Evolutionary conservation across 331 rosid species (phyloP), one percentile per base, ranked within the genome.

Genomic region (Phaseolus coccineus): DNA sequence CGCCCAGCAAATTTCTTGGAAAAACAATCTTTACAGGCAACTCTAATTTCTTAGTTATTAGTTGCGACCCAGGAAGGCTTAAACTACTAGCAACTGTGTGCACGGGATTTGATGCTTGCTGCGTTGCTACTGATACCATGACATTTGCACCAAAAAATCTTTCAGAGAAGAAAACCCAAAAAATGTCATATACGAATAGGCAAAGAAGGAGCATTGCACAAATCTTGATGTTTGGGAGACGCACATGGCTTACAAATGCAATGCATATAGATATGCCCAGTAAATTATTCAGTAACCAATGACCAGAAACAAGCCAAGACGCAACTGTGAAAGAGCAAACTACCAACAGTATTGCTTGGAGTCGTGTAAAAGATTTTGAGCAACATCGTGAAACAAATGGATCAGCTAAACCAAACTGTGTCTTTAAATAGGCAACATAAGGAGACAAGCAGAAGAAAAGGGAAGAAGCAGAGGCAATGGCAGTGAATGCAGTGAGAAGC

Each of bases 131-230:
- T 13, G 99, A 91, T 74, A 96, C 99, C 99, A 96, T 96, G 61
- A 96, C 99, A 87, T 96, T 93, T 44, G 90, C 96, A 83, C 99
- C 99, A 51, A 96, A 96, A 90, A 96, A 81, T 87, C 96, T 93
- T 87, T 96, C 96, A 73, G 98, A 96, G 89, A 89, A 96, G 92
- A 96, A 96, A 74, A 96, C 97, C 99, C 98, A 96, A 86, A 93
- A 96, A 66, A 96, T 96, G 86, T 96, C 99, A 69, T 93, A 96
- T 35, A 93, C 89, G 8, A 96, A 96, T 50, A 96, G 84, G 83
- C 97, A 96, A 68, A 90, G 78, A 46, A 96, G 98, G 62, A 96
- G 98, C 89, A 89, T 93, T 15, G 99, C 98, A 85, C 99, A 96
- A 47, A 96, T 82, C 84, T 93, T 96, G 84, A 96, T 90, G 83